phyloP scores from a whole-genome alignment of 2,329 filamentous ascomycete genomes.

The Neofusicoccum laricinum region DNA sequence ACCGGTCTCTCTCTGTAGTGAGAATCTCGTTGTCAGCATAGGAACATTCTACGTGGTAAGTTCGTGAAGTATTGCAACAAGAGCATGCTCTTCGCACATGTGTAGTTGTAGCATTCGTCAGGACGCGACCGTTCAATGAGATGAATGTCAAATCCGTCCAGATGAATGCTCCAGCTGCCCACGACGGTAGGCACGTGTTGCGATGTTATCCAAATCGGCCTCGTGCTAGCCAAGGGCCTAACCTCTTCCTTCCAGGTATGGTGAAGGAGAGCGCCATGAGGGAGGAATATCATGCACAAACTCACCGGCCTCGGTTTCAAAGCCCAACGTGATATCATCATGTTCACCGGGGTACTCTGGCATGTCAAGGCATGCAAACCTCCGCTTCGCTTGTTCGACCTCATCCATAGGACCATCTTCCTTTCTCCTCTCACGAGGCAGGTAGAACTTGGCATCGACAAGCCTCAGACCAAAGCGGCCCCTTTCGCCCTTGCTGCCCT shows the following conservation, averaged over 20 bases:
- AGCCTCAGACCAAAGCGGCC: conserved; percentile 57
- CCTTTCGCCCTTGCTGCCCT: conserved; percentile 31
- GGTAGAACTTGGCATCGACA: conserved; percentile 85
- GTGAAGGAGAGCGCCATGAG: background rate
- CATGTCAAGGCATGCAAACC: conserved; percentile 81
- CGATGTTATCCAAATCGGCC: too few species aligned
- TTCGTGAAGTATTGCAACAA: too few species aligned
- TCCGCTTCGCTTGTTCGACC: conserved; percentile 57
- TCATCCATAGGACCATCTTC: conserved; percentile 48
- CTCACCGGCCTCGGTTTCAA: conserved; percentile 76
- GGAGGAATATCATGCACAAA: conserved; percentile 21
- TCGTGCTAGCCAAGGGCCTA: too few species aligned
- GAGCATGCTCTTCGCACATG: too few species aligned
- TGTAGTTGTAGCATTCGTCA: too few species aligned
- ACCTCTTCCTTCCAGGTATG: background rate
- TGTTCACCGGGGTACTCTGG: conserved; percentile 89
- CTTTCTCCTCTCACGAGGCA: conserved; percentile 61
- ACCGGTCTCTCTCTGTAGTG: conserved; percentile 42
- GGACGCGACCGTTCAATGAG: too few species aligned
- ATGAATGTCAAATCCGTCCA: too few species aligned
- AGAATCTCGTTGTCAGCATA: conserved; percentile 23
- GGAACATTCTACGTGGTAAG: background rate
- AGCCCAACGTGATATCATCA: conserved; percentile 83
- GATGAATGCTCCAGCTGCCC: too few species aligned
- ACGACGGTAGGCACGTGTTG: too few species aligned